These are phyloP conservation scores for Azolla pinnata DNA, from an alignment of 75 land plant genomes.

Conservation along the genomic window DNA sequence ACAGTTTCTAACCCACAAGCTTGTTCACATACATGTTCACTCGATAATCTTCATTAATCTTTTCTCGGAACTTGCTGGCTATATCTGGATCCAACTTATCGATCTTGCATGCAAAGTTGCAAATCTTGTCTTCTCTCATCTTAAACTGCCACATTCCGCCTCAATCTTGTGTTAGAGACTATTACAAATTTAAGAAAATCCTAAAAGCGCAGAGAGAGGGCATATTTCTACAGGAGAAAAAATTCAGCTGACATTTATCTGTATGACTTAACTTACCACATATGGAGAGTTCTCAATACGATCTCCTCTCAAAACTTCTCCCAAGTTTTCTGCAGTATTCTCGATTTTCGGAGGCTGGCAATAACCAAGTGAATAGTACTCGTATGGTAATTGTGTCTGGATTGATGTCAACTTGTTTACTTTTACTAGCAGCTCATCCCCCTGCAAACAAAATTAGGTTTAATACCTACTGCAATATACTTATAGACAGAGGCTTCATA, in stretches of 20 bases:
- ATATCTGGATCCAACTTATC: conserved; percentile 36
- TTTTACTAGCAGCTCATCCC: conserved; percentile 44
- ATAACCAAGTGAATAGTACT: conserved; percentile 50
- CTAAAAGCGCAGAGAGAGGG: no score
- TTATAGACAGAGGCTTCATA: no score
- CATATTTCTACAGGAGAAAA: neutral
- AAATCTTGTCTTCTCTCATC: conserved; percentile 38
- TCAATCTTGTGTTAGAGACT: no score
- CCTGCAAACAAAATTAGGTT: no score
- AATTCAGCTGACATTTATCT: neutral
- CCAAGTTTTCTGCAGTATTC: conserved; percentile 65
- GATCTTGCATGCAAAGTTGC: conserved; percentile 36
- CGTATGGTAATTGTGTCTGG: conserved; percentile 68
- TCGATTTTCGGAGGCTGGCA: conserved; percentile 43
- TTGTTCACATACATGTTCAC: conserved; percentile 60
- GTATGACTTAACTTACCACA: conserved; percentile 25
- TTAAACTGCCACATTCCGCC: no score
- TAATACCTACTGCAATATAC: no score
- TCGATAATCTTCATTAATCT: conserved; percentile 76
- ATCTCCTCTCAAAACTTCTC: conserved; percentile 76
- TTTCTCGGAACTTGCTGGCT: conserved; percentile 65
- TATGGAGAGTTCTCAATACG: conserved; percentile 75
- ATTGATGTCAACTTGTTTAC: conserved; percentile 66
- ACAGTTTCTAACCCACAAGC: no score
- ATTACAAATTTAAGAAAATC: no score